Evolutionary conservation across 306 rosid species (phyloP).

Genomic region (Citrullus mucosospermus): DNA sequence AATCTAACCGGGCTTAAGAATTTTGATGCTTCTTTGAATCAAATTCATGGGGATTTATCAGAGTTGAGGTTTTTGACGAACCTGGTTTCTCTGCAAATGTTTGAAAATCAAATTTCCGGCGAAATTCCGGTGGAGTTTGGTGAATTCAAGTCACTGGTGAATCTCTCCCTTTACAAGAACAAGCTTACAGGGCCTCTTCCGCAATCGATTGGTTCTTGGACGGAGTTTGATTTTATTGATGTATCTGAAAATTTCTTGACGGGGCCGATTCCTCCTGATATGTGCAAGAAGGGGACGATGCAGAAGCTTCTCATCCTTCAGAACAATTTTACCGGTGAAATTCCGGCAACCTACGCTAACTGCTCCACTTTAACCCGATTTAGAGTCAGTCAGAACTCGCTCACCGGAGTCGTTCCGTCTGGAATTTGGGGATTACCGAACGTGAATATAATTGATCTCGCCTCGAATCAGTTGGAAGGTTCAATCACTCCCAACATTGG

Average conservation of each 20-base stretch:
- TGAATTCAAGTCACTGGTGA: conserved; percentile 39
- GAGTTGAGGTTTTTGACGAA: conserved; percentile 33
- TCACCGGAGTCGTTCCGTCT: conserved; percentile 52
- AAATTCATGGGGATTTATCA: conserved; percentile 48
- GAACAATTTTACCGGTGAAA: conserved; percentile 71
- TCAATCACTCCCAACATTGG: conserved; percentile 37
- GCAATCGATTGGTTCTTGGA: conserved; percentile 58
- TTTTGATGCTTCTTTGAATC: conserved; percentile 54
- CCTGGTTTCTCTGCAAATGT: conserved; percentile 48
- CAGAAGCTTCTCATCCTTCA: conserved; percentile 29
- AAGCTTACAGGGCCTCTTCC: conserved; percentile 58
- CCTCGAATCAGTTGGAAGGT: conserved; percentile 43
- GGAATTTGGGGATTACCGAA: conserved; percentile 74
- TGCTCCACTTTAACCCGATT: conserved; percentile 43
- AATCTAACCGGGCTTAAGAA: conserved; percentile 32
- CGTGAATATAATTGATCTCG: conserved; percentile 39
- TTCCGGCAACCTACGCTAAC: conserved; percentile 43
- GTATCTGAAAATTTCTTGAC: conserved; percentile 57
- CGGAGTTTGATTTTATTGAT: conserved; percentile 43
- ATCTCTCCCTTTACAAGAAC: conserved; percentile 56
- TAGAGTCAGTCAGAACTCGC: conserved; percentile 62
- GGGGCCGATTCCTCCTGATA: conserved; percentile 72
- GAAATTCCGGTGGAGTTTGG: conserved; percentile 59
- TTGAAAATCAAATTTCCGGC: conserved; percentile 40
- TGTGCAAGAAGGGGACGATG: conserved; percentile 68